Conservation (phyloP, 2,329 filamentous ascomycete species). For the Arthrinium phaeospermum region DNA sequence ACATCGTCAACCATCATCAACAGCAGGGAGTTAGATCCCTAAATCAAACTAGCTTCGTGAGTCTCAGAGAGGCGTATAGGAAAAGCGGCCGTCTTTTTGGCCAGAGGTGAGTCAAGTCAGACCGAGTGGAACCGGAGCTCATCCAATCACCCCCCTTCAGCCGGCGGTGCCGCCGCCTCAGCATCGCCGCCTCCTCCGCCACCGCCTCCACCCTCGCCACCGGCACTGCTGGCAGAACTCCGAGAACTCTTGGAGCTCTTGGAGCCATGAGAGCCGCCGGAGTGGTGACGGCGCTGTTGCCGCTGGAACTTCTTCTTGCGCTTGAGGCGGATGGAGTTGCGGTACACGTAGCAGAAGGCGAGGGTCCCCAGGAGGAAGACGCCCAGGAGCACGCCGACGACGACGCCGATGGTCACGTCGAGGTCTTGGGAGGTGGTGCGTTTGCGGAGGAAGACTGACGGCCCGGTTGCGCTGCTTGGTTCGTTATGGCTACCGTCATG, state of each 20-base stretch:
- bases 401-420: conserved; percentile 32
- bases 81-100: too few species aligned
- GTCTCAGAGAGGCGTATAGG: not conserved
- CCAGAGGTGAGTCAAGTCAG: too few species aligned
- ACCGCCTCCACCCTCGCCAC: not conserved
- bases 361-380: conserved; percentile 29
- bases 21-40: not conserved
- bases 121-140: too few species aligned
- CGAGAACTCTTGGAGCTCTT: conserved; percentile 26
- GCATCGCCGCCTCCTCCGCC: conserved; percentile 22
- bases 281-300: not conserved
- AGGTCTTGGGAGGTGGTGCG: conserved; percentile 26
- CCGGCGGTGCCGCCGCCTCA: not conserved
- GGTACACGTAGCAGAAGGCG: conserved; percentile 32
- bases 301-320: conserved; percentile 21
- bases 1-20: not conserved
- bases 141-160: not conserved
- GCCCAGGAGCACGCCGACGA: conserved; percentile 33
- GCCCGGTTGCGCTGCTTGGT: too few species aligned
- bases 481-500: not conserved
- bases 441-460: conserved; percentile 22
- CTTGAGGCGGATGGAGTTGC: conserved; percentile 29
- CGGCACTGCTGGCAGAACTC: not conserved
- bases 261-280: conserved; percentile 27
- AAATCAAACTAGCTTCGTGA: not conserved